Evolutionary conservation across 164 flowering plant genomes (phyloP), one percentile per base, ranked within the genome.

Genomic region (Liquidambar formosana): DNA sequence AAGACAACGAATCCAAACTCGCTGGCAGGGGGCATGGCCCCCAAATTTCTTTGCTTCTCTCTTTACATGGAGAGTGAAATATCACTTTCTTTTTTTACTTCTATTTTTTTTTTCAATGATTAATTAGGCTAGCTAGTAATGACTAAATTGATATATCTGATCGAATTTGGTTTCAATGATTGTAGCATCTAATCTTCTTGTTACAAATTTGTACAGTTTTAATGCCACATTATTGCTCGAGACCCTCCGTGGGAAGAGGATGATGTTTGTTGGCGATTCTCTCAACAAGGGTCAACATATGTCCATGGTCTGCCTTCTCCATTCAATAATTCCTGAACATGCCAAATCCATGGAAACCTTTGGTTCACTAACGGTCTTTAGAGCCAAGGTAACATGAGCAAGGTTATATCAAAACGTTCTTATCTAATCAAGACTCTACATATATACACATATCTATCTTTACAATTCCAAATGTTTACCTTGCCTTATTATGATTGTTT

Each of bases 201-300:
- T 57, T 0, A 26, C 12, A 13, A 14, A 10, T 9, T 47, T 65
- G 4, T 58, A 15, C 89, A 95, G 99, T 21, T 93, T 95, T 85
- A 91, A 92, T 71, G 97, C 96, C 1, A 89, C 89, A 8, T 68
- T 89, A 67, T 86, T 93, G 97, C 85, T 92, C 28, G 98, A 95
- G 74, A 79, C 78, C 6, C 86, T 95, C 5, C 53, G 98, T 61
- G 97, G 94, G 60, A 95, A 93, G 79, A 78, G 89, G 76, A 91
- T 95, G 94, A 78, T 95, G 91, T 95, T 80, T 64, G 96, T 91
- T 0, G 98, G 98, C 0, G 97, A 95, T 71, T 93, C 96, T 10
- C 70, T 95, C 57, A 93, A 93, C 73, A 81, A 97, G 0, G 97
- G 97, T 16, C 97, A 91, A 61, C 93, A 78, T 26, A 88, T 86